A percentile compares a stretch with the other conserved stretches of the same genome.
phyloP scores from a whole-genome alignment of 306 rosid species.

The Prosopis cineraria region DNA sequence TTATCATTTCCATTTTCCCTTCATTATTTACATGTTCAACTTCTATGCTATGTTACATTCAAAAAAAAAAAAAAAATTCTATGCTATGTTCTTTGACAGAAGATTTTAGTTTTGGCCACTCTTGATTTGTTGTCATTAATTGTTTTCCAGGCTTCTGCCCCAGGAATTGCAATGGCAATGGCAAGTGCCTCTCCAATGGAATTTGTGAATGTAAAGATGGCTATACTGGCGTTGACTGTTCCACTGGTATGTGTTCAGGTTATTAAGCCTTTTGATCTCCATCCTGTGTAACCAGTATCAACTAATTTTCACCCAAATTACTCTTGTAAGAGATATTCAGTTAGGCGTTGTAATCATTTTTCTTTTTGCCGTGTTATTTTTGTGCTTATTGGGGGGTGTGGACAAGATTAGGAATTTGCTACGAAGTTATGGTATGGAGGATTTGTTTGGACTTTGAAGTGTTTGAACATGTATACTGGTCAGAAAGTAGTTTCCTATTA shows the following conservation, averaged over 20 bases:
- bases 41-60: slow-evolving; percentile 17
- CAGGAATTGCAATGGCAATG: slow-evolving; percentile 66
- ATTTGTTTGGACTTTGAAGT: neutral
- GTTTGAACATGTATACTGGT: neutral
- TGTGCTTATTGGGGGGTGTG: slow-evolving; percentile 1
- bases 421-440: neutral
- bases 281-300: neutral
- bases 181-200: slow-evolving; percentile 83
- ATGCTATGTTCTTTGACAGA: slow-evolving; percentile 19
- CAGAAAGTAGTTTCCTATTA: neutral
- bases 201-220: slow-evolving; percentile 83
- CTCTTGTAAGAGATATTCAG: neutral
- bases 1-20: slow-evolving; percentile 34
- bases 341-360: neutral
- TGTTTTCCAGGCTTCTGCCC: slow-evolving; percentile 76
- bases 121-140: neutral
- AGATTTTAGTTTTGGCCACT: slow-evolving; percentile 3
- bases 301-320: slow-evolving; percentile 14
- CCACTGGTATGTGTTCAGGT: slow-evolving; percentile 62
- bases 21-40: neutral
- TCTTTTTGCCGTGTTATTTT: neutral
- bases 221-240: slow-evolving; percentile 87
- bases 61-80: no score
- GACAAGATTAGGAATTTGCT: neutral
- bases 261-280: neutral